Evolutionary conservation across 2,329 filamentous ascomycete species (phyloP).

Genomic region (Verruconis gallopava): DNA sequence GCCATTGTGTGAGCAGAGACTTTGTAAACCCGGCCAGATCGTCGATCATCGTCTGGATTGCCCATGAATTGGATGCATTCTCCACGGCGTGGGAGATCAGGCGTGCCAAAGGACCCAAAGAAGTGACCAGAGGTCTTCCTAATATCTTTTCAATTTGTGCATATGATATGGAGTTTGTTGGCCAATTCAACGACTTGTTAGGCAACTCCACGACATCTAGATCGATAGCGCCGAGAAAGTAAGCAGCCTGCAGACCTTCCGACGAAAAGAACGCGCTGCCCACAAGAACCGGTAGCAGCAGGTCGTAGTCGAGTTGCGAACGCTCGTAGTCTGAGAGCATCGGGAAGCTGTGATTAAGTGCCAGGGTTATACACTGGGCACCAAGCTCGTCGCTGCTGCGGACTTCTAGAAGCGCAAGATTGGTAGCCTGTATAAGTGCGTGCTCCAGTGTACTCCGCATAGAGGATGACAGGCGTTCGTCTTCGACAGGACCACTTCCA

Average conservation of each 20-base stretch:
- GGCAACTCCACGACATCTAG: conserved; percentile 48
- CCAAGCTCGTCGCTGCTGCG: conserved; percentile 37
- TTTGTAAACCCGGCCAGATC: conserved; percentile 54
- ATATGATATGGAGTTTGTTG: conserved; percentile 46
- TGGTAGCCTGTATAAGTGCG: conserved; percentile 61
- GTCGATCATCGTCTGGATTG: conserved; percentile 44
- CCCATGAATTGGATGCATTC: conserved; percentile 38
- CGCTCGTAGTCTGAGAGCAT: conserved; percentile 50
- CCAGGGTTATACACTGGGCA: conserved; percentile 46
- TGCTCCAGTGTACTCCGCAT: conserved; percentile 57
- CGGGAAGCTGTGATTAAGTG: conserved; percentile 65
- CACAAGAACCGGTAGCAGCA: conserved; percentile 55
- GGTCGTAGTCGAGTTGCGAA: conserved; percentile 49
- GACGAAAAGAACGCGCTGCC: conserved; percentile 54
- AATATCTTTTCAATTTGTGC: conserved; percentile 45
- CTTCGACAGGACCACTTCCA: conserved; percentile 55
- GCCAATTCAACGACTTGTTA: conserved; percentile 50
- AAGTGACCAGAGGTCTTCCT: conserved; percentile 47
- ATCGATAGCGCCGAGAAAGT: conserved; percentile 60
- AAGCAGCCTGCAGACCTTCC: conserved; percentile 63
- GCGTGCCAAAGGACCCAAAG: conserved; percentile 54
- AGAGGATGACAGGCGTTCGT: conserved; percentile 42
- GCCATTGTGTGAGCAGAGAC: conserved; percentile 59
- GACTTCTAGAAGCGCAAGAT: conserved; percentile 56
- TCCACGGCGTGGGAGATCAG: conserved; percentile 53